A percentile compares a stretch with the other conserved stretches of the same genome.
These are phyloP conservation scores for Neurospora sp. DNA, from an alignment of 495 filamentous ascomycete species.

Conservation along the genomic window DNA sequence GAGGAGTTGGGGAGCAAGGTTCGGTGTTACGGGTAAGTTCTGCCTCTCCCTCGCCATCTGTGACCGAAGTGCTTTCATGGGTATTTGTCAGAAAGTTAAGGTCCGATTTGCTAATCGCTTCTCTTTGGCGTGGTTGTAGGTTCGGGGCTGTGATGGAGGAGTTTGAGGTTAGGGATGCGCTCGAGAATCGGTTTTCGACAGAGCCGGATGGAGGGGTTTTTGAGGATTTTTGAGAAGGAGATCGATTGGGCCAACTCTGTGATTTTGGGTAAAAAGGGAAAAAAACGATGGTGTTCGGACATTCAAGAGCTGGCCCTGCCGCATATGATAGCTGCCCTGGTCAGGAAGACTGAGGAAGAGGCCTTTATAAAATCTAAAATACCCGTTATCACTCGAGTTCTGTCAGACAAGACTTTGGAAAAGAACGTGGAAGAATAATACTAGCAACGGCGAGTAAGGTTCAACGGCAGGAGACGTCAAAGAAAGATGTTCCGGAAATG, in stretches of 20 bases:
- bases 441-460: background rate
- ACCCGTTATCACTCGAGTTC: background rate
- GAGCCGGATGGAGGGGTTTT: slow-evolving; percentile 37
- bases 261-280: background rate
- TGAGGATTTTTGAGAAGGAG: background rate
- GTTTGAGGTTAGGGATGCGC: slow-evolving; percentile 80
- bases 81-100: background rate
- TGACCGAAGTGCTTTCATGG: background rate
- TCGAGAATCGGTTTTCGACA: slow-evolving; percentile 60
- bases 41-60: background rate
- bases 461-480: background rate
- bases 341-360: background rate
- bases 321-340: background rate
- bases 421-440: background rate
- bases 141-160: slow-evolving; percentile 84
- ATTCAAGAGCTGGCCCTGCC: background rate
- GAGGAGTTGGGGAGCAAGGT: slow-evolving; percentile 69
- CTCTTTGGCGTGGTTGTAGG: slow-evolving; percentile 26
- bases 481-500: background rate
- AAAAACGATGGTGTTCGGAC: background rate
- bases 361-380: background rate
- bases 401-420: background rate
- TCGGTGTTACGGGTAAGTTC: slow-evolving; percentile 83
- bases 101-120: slow-evolving; percentile 7
- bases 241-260: background rate